A percentile compares a stretch with the other conserved stretches of the same genome.
phyloP scores from a whole-genome alignment of 345 rosid genomes.

The Rhizophora apiculata region DNA sequence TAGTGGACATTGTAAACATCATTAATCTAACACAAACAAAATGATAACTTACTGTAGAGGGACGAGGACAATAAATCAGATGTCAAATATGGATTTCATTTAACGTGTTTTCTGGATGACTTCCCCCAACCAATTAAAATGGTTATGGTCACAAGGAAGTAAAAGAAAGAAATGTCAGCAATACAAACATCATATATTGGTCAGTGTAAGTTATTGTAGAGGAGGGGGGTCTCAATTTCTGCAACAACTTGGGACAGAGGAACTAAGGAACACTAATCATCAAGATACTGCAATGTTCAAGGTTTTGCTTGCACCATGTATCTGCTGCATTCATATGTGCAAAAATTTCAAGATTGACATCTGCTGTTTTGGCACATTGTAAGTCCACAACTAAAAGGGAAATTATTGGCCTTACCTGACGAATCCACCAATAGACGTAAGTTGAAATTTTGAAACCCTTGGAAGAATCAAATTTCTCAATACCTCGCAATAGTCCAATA shows the following conservation, averaged over 20 bases:
- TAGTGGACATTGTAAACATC: constrained; percentile 9
- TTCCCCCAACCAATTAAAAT: neutral
- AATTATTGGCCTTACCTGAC: constrained; percentile 57
- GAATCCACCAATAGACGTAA: constrained; percentile 98
- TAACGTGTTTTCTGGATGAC: no score
- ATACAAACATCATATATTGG: no score
- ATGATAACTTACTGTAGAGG: neutral
- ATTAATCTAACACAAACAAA: constrained; percentile 15
- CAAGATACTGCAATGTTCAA: neutral
- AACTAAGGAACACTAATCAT: neutral
- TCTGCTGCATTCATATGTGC: no score
- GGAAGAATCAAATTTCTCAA: constrained; percentile 94
- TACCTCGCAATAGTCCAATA: constrained; percentile 86
- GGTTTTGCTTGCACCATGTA: neutral
- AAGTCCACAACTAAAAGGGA: neutral
- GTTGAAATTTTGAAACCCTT: constrained; percentile 89
- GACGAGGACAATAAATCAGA: neutral
- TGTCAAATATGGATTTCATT: no score
- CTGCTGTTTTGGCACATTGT: neutral
- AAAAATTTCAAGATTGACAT: no score
- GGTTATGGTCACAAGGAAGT: neutral
- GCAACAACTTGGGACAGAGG: neutral
- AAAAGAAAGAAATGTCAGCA: neutral
- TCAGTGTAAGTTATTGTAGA: no score
- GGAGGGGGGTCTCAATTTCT: neutral